Percentiles rank a stretch among this genome's conserved stretches.
phyloP scores from a whole-genome alignment of 2,329 filamentous ascomycete species.

The Mollisia scopiformis region DNA sequence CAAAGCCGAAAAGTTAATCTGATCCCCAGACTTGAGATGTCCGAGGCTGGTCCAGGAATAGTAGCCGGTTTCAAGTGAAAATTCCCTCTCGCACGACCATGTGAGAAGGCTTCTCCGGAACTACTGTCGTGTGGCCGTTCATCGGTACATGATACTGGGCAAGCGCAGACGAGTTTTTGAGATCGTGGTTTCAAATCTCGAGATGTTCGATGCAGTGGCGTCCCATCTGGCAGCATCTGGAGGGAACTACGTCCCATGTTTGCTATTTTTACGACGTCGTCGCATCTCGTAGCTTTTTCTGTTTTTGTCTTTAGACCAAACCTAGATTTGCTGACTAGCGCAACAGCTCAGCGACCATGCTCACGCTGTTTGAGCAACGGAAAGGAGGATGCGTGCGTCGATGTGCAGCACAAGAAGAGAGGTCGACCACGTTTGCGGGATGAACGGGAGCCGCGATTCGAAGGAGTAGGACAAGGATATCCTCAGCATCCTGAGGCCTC shows the following conservation, averaged over 20 bases:
- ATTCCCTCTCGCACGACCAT: background rate
- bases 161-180: background rate
- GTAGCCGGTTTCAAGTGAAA: background rate
- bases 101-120: background rate
- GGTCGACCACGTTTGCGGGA: conserved; percentile 78
- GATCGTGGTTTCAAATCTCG: conserved; percentile 3
- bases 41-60: background rate
- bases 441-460: conserved; percentile 64
- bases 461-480: conserved; percentile 39
- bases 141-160: background rate
- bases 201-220: background rate
- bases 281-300: background rate
- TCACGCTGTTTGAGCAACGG: conserved; percentile 77
- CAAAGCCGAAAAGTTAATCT: background rate
- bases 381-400: conserved; percentile 79
- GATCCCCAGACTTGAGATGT: background rate
- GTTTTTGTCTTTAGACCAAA: background rate
- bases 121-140: background rate
- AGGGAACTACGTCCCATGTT: background rate
- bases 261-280: background rate
- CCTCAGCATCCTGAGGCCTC: conserved; percentile 29
- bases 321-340: conserved; percentile 21
- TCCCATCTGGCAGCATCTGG: background rate
- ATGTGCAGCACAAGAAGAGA: conserved; percentile 86
- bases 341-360: conserved; percentile 73